These are phyloP conservation scores for Eragrostis nindensis DNA, from an alignment of 176 grass and related monocot genomes.

Conservation along the genomic window DNA sequence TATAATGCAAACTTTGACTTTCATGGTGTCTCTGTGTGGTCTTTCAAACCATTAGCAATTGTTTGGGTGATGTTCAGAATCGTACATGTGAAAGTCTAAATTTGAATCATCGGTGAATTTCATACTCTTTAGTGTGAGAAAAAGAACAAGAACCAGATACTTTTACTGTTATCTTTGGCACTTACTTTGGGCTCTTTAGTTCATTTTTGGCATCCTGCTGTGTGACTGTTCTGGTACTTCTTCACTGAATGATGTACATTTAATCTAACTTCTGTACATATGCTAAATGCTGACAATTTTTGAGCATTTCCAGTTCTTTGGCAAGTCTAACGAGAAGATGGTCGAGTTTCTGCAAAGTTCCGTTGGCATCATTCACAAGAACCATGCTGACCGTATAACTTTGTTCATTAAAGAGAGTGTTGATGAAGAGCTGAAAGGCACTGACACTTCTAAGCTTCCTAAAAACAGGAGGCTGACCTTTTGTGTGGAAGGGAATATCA, in stretches of 20 bases:
- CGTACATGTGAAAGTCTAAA: not conserved
- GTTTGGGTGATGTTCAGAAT: not conserved
- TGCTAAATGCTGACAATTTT: not conserved
- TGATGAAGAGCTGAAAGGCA: slow-evolving; percentile 68
- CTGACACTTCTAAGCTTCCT: slow-evolving; percentile 32
- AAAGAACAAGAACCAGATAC: not conserved
- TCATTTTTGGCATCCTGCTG: not conserved
- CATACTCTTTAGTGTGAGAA: not conserved
- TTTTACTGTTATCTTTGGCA: not conserved
- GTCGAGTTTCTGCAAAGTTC: slow-evolving; percentile 79
- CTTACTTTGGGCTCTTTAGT: slow-evolving; percentile 24
- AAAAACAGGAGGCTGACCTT: slow-evolving; percentile 69
- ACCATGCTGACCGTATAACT: slow-evolving; percentile 84
- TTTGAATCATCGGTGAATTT: not conserved
- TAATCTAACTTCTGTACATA: not conserved
- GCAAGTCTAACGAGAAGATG: slow-evolving; percentile 75
- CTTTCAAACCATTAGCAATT: not conserved
- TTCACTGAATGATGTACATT: not conserved
- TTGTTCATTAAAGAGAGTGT: slow-evolving; percentile 78
- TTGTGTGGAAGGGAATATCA: slow-evolving; percentile 94
- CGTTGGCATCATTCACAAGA: slow-evolving; percentile 88
- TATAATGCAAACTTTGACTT: not conserved
- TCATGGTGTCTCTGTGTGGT: not conserved
- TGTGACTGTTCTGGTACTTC: not conserved
- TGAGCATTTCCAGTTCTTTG: slow-evolving; percentile 64